Evolutionary conservation across 768 basidiomycete genomes (phyloP), one percentile per base, ranked within the genome.

Genomic region (Myochromella boudieri): DNA sequence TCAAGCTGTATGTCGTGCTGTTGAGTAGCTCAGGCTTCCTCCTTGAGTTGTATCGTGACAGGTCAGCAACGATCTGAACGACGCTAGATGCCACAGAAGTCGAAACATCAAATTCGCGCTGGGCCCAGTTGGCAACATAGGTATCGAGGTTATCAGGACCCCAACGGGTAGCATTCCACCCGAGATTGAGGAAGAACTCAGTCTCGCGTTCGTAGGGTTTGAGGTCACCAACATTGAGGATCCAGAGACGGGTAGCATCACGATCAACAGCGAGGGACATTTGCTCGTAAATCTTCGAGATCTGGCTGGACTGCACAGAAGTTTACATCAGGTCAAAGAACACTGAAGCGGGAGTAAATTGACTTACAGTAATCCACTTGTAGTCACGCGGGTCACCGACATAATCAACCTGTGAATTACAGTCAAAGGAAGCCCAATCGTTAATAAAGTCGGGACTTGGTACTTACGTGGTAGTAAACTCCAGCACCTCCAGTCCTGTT

Each of bases 181-280:
- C 85, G 34, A 77, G 76, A 12, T 66, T 70, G 54, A 88, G 64
- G 73, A 84, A 87, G 61, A 83, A 85, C 53, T 87, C 84, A 24
- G 72, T 82, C 42, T 83, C 78, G 42, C 84, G 77, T 54, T 89
- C 87, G 51, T 82, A 82, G 2, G 84, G 85, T 60, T 87, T 87
- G 42, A 89, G 64, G 54, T 87, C 85, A 12, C 87, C 87, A 44
- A 89, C 85, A 59, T 87, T 89, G 44, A 89, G 62, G 34, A 89
- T 76, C 84, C 84, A 87, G 37, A 89, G 65, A 12, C 70, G 70
- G 10, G 69, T 76, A 6, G 83, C 82, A 21, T 81, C 68, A 21
- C 80, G 76, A 14, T 78, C 76, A 10, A 80, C 71, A 1, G 84
- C 81, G 17, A 85, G 68, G 18, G 82, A 81, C 75, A 89, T 76